A percentile compares a stretch with the other conserved stretches of the same genome.
Evolutionary conservation across 2,329 filamentous ascomycete genomes (phyloP).

Genomic region (Chaetomiaceae sp.): DNA sequence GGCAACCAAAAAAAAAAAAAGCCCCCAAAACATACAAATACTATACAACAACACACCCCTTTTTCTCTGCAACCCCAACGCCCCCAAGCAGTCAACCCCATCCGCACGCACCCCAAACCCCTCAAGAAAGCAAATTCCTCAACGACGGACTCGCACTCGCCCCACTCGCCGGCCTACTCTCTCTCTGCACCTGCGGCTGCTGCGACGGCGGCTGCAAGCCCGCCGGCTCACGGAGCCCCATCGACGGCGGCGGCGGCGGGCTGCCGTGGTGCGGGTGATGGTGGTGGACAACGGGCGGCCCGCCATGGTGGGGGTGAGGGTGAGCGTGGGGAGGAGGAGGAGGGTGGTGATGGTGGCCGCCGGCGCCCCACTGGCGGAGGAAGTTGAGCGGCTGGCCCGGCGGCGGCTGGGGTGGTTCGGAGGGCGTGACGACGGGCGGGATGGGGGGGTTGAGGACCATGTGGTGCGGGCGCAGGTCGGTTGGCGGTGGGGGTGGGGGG

Average conservation of each 20-base stretch:
- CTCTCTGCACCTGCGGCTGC: slow-evolving; percentile 27
- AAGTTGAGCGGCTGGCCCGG: slow-evolving; percentile 5
- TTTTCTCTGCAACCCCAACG: background rate
- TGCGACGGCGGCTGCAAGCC: slow-evolving; percentile 14
- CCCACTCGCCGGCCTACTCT: slow-evolving; percentile 49
- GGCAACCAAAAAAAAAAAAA: background rate
- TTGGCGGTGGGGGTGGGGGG: slow-evolving; percentile 32
- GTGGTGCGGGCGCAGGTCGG: slow-evolving; percentile 20
- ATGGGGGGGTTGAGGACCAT: slow-evolving; percentile 14
- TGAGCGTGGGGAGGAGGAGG: slow-evolving; percentile 8
- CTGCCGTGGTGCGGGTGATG: slow-evolving; percentile 36
- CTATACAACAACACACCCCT: background rate
- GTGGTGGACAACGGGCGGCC: no score
- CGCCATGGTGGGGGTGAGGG: slow-evolving; percentile 34
- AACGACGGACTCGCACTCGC: slow-evolving; percentile 73
- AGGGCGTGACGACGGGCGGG: slow-evolving; percentile 11
- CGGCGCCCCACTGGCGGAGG: slow-evolving; percentile 19
- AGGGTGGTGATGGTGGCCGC: background rate
- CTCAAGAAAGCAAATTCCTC: slow-evolving; percentile 56
- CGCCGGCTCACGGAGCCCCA: background rate
- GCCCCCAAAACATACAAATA: no score
- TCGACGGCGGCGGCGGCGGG: slow-evolving; percentile 29
- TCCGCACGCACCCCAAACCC: background rate
- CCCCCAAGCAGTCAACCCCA: background rate
- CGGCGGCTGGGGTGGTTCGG: slow-evolving; percentile 1